These are phyloP conservation scores for Solanum bukasovii DNA, from an alignment of 257 asterid species.

Conservation along the genomic window DNA sequence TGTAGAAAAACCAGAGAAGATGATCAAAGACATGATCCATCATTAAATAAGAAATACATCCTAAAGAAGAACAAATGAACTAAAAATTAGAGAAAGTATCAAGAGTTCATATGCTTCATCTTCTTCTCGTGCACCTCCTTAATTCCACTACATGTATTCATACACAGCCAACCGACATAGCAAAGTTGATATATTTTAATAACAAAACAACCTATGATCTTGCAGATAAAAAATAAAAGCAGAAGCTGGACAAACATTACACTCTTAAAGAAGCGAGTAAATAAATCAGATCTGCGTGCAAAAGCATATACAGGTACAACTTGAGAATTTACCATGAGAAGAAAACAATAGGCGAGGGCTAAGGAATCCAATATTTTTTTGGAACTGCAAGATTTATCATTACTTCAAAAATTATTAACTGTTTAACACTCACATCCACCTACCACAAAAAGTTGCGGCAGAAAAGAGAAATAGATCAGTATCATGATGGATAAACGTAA, in stretches of 20 bases:
- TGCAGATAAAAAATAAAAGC: background rate
- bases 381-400: background rate
- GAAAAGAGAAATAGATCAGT: background rate
- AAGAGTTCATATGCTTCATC: background rate
- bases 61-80: background rate
- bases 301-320: constrained; percentile 24
- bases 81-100: background rate
- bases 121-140: background rate
- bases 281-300: background rate
- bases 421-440: constrained; percentile 65
- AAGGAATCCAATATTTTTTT: background rate
- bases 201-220: background rate
- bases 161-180: background rate
- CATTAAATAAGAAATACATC: background rate
- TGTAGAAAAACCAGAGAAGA: background rate
- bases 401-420: background rate
- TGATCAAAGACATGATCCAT: background rate
- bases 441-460: background rate
- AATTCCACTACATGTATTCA: background rate
- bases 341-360: background rate
- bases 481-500: background rate
- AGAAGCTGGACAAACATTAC: background rate
- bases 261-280: background rate
- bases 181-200: background rate
- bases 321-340: background rate